A percentile compares a stretch with the other conserved stretches of the same genome.
phyloP scores from a whole-genome alignment of 2,329 filamentous ascomycete genomes.

The Fusarium sublunatum region DNA sequence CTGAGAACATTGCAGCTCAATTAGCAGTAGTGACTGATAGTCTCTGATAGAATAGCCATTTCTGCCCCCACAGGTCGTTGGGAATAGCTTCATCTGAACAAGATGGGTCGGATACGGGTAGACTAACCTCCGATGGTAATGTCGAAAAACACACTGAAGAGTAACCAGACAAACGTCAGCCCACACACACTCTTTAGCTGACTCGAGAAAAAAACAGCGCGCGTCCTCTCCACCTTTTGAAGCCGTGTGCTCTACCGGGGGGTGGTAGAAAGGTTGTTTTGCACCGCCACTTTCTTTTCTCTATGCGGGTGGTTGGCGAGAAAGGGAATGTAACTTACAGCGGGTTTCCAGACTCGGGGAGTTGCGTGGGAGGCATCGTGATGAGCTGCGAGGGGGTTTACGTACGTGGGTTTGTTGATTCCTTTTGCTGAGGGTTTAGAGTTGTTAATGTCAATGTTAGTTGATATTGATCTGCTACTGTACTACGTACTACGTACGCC shows the following conservation, averaged over 20 bases:
- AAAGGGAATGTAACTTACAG: constrained; percentile 53
- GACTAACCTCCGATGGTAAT: constrained; percentile 77
- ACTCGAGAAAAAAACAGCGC: constrained; percentile 33
- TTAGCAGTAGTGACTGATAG: background rate
- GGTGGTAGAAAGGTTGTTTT: constrained; percentile 11
- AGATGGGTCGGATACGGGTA: constrained; percentile 10
- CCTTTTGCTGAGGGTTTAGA: constrained; percentile 14
- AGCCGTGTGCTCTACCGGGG: constrained; percentile 17
- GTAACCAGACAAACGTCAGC: constrained; percentile 36
- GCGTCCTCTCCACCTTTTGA: constrained; percentile 29
- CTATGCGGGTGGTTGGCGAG: background rate
- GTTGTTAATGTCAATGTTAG: constrained; percentile 8
- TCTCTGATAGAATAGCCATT: background rate
- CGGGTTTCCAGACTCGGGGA: constrained; percentile 61
- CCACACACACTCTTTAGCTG: constrained; percentile 35
- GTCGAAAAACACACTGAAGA: constrained; percentile 75
- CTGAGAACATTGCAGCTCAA: no score
- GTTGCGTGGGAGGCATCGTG: constrained; percentile 58
- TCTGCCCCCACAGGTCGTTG: constrained; percentile 6
- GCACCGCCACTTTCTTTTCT: constrained; percentile 25
- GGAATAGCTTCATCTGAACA: constrained; percentile 36
- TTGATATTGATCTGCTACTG: constrained; percentile 7
- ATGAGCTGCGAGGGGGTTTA: background rate
- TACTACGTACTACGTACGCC: constrained; percentile 13
- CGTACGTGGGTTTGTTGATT: background rate